phyloP scores from a whole-genome alignment of 257 asterid genomes.

The Nicotiana tabacum region DNA sequence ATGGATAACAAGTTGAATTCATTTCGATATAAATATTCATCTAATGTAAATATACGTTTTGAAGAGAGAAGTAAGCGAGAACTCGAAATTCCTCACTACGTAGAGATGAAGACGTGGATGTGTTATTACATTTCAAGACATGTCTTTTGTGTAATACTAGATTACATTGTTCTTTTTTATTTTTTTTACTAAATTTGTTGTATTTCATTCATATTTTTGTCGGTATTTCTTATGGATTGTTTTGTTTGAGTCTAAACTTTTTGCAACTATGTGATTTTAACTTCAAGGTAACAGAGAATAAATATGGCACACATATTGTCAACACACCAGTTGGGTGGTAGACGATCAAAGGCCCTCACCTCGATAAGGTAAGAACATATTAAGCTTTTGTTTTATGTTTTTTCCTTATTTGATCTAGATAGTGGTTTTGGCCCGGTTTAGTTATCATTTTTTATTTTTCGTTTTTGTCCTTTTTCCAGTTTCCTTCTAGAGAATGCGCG shows the following conservation, averaged over 20 bases:
- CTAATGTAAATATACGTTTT: background rate
- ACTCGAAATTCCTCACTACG: background rate
- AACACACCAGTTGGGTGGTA: background rate
- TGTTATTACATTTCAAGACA: background rate
- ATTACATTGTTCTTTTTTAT: background rate
- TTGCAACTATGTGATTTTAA: background rate
- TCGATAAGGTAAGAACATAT: background rate
- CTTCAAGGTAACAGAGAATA: background rate
- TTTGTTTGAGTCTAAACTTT: background rate
- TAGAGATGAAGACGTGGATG: background rate
- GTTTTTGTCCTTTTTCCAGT: too few relatives aligned
- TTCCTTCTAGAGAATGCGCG: too few relatives aligned
- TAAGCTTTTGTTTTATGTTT: background rate
- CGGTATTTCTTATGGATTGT: too few relatives aligned
- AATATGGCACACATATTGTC: background rate
- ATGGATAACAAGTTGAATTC: background rate
- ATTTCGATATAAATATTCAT: too few relatives aligned
- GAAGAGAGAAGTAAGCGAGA: background rate
- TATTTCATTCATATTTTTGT: background rate
- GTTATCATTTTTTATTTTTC: too few relatives aligned
- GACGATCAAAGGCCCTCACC: background rate
- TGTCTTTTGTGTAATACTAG: background rate
- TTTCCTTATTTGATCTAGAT: too few relatives aligned
- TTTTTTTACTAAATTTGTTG: background rate
- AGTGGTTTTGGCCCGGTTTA: too few relatives aligned